These are phyloP conservation scores for Talinum fruticosum DNA, from an alignment of 148 eudicot genomes.

Conservation along the genomic window DNA sequence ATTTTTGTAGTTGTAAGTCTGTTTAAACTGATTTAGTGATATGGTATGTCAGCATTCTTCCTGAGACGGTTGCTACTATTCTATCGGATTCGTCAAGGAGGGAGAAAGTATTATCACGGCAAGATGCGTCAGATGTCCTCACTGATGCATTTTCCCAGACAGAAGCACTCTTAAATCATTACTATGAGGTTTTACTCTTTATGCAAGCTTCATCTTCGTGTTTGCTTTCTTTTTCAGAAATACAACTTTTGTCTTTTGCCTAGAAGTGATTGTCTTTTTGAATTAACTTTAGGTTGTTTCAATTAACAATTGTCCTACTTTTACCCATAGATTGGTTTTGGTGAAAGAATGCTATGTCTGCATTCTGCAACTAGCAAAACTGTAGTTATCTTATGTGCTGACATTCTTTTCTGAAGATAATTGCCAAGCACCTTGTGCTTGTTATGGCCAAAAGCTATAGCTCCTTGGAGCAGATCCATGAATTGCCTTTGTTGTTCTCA, in stretches of 20 bases:
- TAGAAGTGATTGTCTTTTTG: not conserved
- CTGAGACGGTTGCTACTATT: slow-evolving; percentile 62
- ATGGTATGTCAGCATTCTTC: slow-evolving; percentile 56
- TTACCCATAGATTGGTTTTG: not conserved
- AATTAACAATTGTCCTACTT: not conserved
- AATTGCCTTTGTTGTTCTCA: not conserved
- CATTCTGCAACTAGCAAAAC: not conserved
- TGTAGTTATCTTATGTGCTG: not conserved
- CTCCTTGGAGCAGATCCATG: not conserved
- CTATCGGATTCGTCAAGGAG: slow-evolving; percentile 62
- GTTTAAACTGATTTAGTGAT: not conserved
- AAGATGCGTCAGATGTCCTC: slow-evolving; percentile 86
- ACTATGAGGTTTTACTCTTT: slow-evolving; percentile 68
- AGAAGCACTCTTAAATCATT: slow-evolving; percentile 64
- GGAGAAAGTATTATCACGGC: slow-evolving; percentile 61
- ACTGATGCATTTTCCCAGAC: slow-evolving; percentile 75
- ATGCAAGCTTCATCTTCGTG: not conserved
- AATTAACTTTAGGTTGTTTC: not conserved
- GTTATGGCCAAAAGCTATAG: not conserved
- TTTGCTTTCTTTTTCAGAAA: not conserved
- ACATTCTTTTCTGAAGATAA: not conserved
- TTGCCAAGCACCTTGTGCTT: not conserved
- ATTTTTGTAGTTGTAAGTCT: not conserved
- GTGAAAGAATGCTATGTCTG: not conserved
- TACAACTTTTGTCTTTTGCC: not conserved